A percentile compares a stretch with the other conserved stretches of the same genome.
Conservation (phyloP, 1,284 basidiomycete species). For the Malassezia vespertilionis region DNA sequence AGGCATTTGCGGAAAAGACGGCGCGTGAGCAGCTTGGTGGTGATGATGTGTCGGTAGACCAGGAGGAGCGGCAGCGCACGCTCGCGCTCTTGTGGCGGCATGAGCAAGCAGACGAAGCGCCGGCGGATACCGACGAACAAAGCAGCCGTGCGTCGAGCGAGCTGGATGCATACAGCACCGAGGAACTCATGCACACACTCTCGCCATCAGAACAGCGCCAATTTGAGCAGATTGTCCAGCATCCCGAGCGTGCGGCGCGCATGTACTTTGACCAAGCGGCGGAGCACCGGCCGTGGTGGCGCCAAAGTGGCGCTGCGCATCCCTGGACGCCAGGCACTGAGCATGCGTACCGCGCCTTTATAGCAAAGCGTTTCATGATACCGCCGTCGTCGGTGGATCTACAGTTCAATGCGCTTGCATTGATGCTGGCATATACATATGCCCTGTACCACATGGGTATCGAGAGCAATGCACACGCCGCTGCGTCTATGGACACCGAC, state of each 20-base stretch:
- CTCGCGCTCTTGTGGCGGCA: constrained; percentile 1
- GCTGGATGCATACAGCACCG: constrained; percentile 14
- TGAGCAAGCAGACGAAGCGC: neutral
- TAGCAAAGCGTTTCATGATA: too few relatives aligned
- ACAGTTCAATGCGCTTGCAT: constrained; percentile 3
- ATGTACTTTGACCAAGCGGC: constrained; percentile 13
- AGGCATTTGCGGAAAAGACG: constrained; percentile 17
- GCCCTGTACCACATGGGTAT: constrained; percentile 2
- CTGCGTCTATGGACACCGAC: too few relatives aligned
- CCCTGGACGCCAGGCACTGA: neutral
- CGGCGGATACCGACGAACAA: constrained; percentile 5
- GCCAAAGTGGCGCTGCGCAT: neutral
- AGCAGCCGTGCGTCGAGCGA: constrained; percentile 17
- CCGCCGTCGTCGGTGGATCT: neutral
- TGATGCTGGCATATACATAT: constrained; percentile 26
- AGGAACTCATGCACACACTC: constrained; percentile 25
- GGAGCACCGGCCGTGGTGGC: constrained; percentile 1
- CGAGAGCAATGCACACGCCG: neutral
- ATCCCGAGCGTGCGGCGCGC: constrained; percentile 15
- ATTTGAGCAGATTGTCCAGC: constrained; percentile 19
- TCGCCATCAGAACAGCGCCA: constrained; percentile 18
- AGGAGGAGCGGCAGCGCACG: constrained; percentile 8
- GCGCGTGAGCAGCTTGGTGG: constrained; percentile 1
- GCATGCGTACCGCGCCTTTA: too few relatives aligned
- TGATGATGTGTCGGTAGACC: constrained; percentile 14